Conservation (phyloP, 2,329 filamentous ascomycete species). For the Xylariaceae sp. region DNA sequence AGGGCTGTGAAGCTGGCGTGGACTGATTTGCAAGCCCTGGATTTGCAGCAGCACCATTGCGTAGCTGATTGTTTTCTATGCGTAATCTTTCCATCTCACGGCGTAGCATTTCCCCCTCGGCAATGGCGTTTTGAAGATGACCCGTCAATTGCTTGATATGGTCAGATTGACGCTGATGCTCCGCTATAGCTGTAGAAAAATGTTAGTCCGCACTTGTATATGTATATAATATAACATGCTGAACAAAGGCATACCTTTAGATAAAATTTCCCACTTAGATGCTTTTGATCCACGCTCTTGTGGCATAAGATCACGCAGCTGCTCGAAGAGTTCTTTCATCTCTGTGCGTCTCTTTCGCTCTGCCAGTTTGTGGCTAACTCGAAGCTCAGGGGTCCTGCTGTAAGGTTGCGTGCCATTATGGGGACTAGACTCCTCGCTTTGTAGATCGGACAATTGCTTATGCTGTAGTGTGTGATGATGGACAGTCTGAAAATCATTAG, state of each 20-base stretch:
- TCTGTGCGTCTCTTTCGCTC: constrained; percentile 80
- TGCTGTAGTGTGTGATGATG: constrained; percentile 77
- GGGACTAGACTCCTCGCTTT: constrained; percentile 53
- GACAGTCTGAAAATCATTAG: constrained; percentile 53
- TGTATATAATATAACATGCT: background rate
- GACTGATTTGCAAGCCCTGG: constrained; percentile 25
- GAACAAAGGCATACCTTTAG: constrained; percentile 61
- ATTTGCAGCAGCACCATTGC: constrained; percentile 30
- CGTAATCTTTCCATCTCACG: constrained; percentile 46
- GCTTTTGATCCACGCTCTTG: constrained; percentile 79
- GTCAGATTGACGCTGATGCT: constrained; percentile 54
- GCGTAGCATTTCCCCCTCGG: constrained; percentile 47
- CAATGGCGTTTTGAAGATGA: constrained; percentile 40
- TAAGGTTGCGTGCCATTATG: constrained; percentile 65
- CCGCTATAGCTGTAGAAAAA: constrained; percentile 51
- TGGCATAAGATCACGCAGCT: constrained; percentile 71
- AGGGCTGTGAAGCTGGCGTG: constrained; percentile 28
- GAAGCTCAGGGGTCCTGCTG: constrained; percentile 74
- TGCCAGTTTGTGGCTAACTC: constrained; percentile 79
- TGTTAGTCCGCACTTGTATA: constrained; percentile 22
- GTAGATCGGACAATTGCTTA: constrained; percentile 63
- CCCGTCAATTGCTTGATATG: constrained; percentile 44
- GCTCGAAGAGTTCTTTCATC: constrained; percentile 85
- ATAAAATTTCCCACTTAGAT: constrained; percentile 85
- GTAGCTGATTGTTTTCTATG: constrained; percentile 47